Base-by-base conservation (phyloP, 257 asterid genomes). In the Nicotiana otophora region DNA sequence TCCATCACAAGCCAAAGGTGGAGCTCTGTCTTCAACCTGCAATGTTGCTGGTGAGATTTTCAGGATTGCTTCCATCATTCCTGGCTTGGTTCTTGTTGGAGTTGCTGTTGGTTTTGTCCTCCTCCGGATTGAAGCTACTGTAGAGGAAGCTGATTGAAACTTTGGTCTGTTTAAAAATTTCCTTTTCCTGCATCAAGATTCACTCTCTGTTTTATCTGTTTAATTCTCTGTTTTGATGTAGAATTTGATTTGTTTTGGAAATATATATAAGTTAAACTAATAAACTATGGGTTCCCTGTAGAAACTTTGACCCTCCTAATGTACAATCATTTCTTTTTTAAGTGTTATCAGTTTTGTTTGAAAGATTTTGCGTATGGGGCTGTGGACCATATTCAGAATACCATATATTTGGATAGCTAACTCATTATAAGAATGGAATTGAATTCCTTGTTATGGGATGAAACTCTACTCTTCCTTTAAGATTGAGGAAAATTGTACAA, bases 61-160 rank as follows among this genome's bases (percentile, higher is more conserved):
- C 88, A 90, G 39, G 83, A 94, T 95, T 81, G 94, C 97, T 3
- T 91, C 97, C 36, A 89, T 95, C 77, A 85, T 95, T 63, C 77
- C 81, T 7, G 98, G 79, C 12, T 87, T 94, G 10, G 91, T 88
- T 79, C 95, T 95, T 26, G 84, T 92, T 68, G 99, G 99, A 10
- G 99, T 95, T 3, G 97, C 99, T 0, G 92, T 92, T 53, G 98
- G 99, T 26, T 95, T 95, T 83, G 93, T 89, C 67, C 97, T 95
- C 48, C 99, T 95, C 34, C 95, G 98, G 53, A 20, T 95, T 55
- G 99, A 95, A 86, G 93, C 94, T 1, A 6, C 82, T 1, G 82
- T 92, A 14, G 99, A 95, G 89, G 97, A 94, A 78, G 16, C 90
- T 58, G 97, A 91, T 83, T 90, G 89, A 92, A 42, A 15, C 26